Conservation (phyloP, 192 early-diverging fungal genomes). For the Coemansia sp. region DNA sequence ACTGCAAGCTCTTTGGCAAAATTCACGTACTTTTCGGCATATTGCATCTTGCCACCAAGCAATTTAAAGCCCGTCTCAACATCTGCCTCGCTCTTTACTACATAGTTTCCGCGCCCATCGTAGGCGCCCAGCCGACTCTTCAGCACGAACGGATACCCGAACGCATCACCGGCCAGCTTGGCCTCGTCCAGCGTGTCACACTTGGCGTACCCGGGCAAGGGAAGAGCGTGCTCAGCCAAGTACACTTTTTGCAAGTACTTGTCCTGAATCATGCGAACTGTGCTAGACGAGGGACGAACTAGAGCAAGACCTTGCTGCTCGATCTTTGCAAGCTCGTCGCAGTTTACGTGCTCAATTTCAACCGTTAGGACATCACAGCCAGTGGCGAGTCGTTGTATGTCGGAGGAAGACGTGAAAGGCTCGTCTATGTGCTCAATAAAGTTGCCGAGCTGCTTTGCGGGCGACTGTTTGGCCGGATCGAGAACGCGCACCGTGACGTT, state of each 20-base stretch:
- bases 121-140: constrained; percentile 94
- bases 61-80: constrained; percentile 43
- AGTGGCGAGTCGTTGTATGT: constrained; percentile 73
- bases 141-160: constrained; percentile 93
- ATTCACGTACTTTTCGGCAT: constrained; percentile 91
- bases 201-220: constrained; percentile 58
- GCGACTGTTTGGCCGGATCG: constrained; percentile 70
- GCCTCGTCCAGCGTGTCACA: constrained; percentile 51
- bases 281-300: constrained; percentile 78
- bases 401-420: constrained; percentile 73
- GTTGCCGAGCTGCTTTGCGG: constrained; percentile 79
- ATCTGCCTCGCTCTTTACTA: constrained; percentile 70
- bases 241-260: constrained; percentile 90
- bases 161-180: constrained; percentile 54
- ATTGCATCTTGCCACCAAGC: constrained; percentile 64
- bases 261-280: constrained; percentile 91
- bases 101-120: constrained; percentile 92
- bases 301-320: constrained; percentile 58
- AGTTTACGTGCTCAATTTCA: constrained; percentile 96
- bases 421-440: constrained; percentile 71
- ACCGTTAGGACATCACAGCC: constrained; percentile 82
- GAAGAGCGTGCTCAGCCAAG: constrained; percentile 60
- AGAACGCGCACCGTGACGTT: constrained; percentile 81
- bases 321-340: constrained; percentile 54
- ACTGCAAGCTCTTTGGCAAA: constrained; percentile 94